phyloP scores from a whole-genome alignment of 1,139 yeast species.

The Spencermartinsiella ligniputridi region DNA sequence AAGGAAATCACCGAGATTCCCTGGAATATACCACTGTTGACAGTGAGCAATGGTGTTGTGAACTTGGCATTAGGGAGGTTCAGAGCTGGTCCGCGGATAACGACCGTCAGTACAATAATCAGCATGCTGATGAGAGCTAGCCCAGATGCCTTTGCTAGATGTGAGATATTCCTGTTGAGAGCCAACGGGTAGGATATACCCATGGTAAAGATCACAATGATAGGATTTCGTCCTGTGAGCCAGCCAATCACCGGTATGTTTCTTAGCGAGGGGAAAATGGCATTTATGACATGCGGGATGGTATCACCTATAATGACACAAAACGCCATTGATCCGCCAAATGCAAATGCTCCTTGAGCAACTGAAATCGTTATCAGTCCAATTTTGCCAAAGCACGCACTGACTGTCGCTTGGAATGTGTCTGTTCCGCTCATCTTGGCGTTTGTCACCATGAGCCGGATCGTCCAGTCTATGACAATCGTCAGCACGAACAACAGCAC shows the following conservation, averaged over 20 bases:
- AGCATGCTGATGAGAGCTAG: conserved; percentile 83
- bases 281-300: conserved; percentile 79
- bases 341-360: conserved; percentile 84
- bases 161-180: conserved; percentile 73
- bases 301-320: conserved; percentile 95
- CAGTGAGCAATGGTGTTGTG: conserved; percentile 45
- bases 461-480: conserved; percentile 81
- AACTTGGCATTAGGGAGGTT: conserved; percentile 35
- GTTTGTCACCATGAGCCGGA: conserved; percentile 70
- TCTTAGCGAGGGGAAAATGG: conserved; percentile 54
- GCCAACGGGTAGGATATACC: conserved; percentile 82
- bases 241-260: conserved; percentile 42
- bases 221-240: conserved; percentile 59
- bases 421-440: conserved; percentile 70
- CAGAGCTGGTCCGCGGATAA: conserved; percentile 66
- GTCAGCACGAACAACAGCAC: conserved; percentile 58
- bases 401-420: conserved; percentile 84
- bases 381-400: conserved; percentile 66
- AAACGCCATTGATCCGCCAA: conserved; percentile 93
- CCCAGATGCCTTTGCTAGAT: conserved; percentile 83
- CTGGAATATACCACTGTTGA: conserved; percentile 69
- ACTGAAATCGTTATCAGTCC: conserved; percentile 67
- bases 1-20: conserved; percentile 90
- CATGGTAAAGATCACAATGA: conserved; percentile 65
- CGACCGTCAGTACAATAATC: conserved; percentile 68